Evolutionary conservation across 2,329 filamentous ascomycete species (phyloP), one percentile per base, ranked within the genome.

Genomic region (Arthrobotrys entomopaga): DNA sequence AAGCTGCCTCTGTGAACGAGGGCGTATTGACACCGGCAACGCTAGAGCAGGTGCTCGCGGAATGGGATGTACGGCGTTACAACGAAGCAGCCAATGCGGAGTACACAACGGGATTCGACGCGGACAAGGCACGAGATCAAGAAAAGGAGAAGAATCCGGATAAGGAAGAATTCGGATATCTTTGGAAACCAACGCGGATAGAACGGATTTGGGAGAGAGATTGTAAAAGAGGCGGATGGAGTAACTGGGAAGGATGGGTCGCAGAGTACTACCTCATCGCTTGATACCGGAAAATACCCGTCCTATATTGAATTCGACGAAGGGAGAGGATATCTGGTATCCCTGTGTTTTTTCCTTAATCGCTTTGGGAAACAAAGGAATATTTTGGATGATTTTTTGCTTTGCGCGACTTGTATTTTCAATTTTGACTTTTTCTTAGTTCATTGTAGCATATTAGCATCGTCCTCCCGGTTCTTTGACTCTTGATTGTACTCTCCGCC

Each of bases 181-280:
- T 73, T 6, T 73, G 69, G 69, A 73, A 66, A 20, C 69, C 69
- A 43, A 75, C 57, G 2, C 50, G 59, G 19, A 42, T 75, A 1
- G 70, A 75, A 20, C 63, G 70, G 29, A 75, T 75, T 29, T 75
- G 70, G 70, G 70, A 75, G 54, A 38, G 70, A 57, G 70, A 75
- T 59, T 75, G 70, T 38, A 75, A 75, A 38, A 46, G 63, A 52
- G 70, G 70, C 5, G 70, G 70, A 19, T 75, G 70, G 70, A 75
- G 70, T 69, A 75, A 75, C 59, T 75, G 70, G 70, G 70, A 75
- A 50, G 63, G 63, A 20, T 75, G 70, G 70, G 70, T 75, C 8
- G 70, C 70, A 5, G 70, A 75, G 49, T 75, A 67, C 26, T 75
- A 75, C 56, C 40, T 75, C 26, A 73, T 73, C 26, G 69, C 69